Conservation (phyloP, 2,329 filamentous ascomycete species). For the Neofusicoccum sp. region DNA sequence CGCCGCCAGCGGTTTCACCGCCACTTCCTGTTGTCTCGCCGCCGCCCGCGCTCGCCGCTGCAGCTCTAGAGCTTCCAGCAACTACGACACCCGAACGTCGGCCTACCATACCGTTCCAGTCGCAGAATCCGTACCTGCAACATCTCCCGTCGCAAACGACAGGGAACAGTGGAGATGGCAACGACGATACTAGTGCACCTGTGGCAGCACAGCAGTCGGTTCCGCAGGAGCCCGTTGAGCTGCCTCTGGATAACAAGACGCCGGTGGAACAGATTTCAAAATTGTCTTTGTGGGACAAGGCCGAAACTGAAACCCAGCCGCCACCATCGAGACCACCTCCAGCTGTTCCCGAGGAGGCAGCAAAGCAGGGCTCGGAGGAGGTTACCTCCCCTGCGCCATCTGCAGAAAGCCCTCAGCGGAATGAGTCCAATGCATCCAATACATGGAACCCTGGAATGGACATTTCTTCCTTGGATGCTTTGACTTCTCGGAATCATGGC, state of each 20-base stretch:
- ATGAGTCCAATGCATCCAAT: conserved; percentile 31
- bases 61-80: conserved; percentile 30
- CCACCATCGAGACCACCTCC: conserved; percentile 12
- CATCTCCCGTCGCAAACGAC: conserved; percentile 37
- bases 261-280: conserved; percentile 44
- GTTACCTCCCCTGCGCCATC: background rate
- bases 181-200: conserved; percentile 40
- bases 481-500: conserved; percentile 31
- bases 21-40: background rate
- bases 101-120: conserved; percentile 31
- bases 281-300: conserved; percentile 35
- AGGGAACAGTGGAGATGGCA: conserved; percentile 37
- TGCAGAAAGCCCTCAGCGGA: conserved; percentile 25
- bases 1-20: background rate
- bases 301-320: conserved; percentile 23
- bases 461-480: conserved; percentile 32
- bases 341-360: background rate
- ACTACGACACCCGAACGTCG: conserved; percentile 29
- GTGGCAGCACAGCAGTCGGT: conserved; percentile 39
- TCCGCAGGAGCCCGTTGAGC: conserved; percentile 41
- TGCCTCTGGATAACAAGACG: conserved; percentile 44
- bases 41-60: conserved; percentile 34
- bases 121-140: conserved; percentile 48
- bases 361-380: background rate
- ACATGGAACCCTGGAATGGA: conserved; percentile 35